Evolutionary conservation across 1,139 yeast species (phyloP).

Genomic region (Blastobotrys malaysiensis): DNA sequence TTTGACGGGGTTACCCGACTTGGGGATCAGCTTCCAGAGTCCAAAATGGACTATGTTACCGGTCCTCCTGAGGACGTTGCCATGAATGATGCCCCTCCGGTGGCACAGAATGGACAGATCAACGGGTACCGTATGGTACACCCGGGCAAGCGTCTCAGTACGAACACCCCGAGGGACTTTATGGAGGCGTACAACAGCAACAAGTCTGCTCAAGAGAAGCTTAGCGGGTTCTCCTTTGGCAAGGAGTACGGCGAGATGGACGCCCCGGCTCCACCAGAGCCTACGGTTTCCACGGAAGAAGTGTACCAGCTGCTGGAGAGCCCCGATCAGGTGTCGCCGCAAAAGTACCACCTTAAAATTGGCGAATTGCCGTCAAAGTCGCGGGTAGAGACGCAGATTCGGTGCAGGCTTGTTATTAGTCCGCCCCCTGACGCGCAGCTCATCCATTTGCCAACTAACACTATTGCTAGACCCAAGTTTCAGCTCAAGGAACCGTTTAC

Average conservation of each 20-base stretch:
- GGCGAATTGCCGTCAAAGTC: conserved; percentile 69
- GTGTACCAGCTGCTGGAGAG: not conserved
- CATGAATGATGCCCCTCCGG: not conserved
- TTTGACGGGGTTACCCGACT: conserved; percentile 1
- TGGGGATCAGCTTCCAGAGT: not conserved
- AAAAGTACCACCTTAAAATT: conserved; percentile 54
- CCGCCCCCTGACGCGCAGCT: conserved; percentile 80
- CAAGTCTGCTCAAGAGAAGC: conserved; percentile 12
- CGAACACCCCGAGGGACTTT: not conserved
- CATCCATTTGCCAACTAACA: conserved; percentile 76
- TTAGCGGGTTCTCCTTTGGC: conserved; percentile 20
- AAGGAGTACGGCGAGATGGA: conserved; percentile 5
- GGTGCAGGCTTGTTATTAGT: conserved; percentile 56
- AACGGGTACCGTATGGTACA: not conserved
- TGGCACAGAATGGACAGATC: not conserved
- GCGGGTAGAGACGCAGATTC: conserved; percentile 93
- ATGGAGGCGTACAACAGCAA: not conserved
- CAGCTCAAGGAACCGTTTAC: conserved; percentile 43
- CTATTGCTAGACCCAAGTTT: conserved; percentile 80
- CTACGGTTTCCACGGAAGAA: not conserved
- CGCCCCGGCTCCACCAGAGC: not conserved
- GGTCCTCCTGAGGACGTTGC: conserved; percentile 2
- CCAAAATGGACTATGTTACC: not conserved
- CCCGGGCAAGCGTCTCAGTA: not conserved
- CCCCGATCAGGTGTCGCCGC: not conserved